Evolutionary conservation across 2,329 filamentous ascomycete species (phyloP).

Genomic region (Fonsecaea pedrosoi): DNA sequence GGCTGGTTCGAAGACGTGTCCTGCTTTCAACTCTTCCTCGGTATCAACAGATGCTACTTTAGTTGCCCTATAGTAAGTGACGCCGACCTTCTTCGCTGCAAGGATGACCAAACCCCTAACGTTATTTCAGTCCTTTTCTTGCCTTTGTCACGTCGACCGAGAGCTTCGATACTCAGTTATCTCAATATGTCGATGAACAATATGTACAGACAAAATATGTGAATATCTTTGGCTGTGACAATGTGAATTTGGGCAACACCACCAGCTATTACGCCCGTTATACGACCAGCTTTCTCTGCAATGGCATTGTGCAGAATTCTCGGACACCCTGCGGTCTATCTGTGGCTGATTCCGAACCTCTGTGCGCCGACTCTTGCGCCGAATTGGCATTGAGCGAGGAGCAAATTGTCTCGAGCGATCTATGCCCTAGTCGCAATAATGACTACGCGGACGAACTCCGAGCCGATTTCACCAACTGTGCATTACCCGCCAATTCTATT

Average conservation of each 20-base stretch:
- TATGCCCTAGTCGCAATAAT: conserved; percentile 72
- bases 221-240: conserved; percentile 77
- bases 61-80: conserved; percentile 69
- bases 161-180: conserved; percentile 79
- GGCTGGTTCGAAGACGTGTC: conserved; percentile 71
- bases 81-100: conserved; percentile 25
- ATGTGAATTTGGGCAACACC: conserved; percentile 77
- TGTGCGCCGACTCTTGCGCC: conserved; percentile 90
- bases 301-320: conserved; percentile 91
- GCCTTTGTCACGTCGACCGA: conserved; percentile 75
- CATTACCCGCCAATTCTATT: conserved; percentile 79
- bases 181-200: conserved; percentile 72
- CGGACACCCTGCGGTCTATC: conserved; percentile 71
- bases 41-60: conserved; percentile 69
- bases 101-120: conserved; percentile 39
- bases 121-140: conserved; percentile 75
- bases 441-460: conserved; percentile 79
- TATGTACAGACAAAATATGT: conserved; percentile 85
- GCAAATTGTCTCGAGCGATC: conserved; percentile 75
- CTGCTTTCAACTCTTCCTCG: conserved; percentile 74
- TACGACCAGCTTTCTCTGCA: conserved; percentile 90
- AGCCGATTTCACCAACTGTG: conserved; percentile 90
- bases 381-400: conserved; percentile 88
- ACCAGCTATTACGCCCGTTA: conserved; percentile 89
- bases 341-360: conserved; percentile 68